Base-by-base conservation (phyloP, 352 stramenopile species). In the Pythium aristosporum region DNA sequence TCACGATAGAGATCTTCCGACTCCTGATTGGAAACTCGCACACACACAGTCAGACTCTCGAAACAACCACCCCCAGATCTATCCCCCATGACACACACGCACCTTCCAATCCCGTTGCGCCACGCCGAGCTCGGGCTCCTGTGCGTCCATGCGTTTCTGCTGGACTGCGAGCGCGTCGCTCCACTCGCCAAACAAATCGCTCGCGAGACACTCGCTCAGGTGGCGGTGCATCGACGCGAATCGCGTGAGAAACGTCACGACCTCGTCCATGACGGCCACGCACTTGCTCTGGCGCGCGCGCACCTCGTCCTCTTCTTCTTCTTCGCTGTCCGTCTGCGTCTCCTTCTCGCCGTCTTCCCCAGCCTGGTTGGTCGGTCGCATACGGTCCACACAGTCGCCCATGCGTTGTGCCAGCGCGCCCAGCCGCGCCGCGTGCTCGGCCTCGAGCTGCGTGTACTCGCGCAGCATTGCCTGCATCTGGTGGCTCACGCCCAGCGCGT, bases 211-310 rank as follows among this genome's bases (percentile, higher is more conserved):
- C 48, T 74, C 62, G 46, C 66, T 72, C 28, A 76, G 37, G 32
- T 74, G 66, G 8, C 50, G 44, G 23, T 74, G 66, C 57, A 74
- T 76, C 21, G 66, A 69, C 44, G 66, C 59, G 36, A 65, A 74
- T 21, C 70, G 66, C 32, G 66, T 63, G 46, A 76, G 62, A 28
- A 76, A 76, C 50, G 68, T 75, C 66, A 76, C 70, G 57, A 74
- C 61, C 50, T 74, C 32, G 47, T 74, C 70, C 57, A 76, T 68
- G 20, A 72, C 63, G 10, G 66, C 57, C 32, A 76, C 66, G 56
- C 66, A 76, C 37, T 50, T 44, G 60, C 49, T 62, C 61, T 57
- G 56, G 16, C 25, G 53, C 20, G 25, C 18, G 28, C 44, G 47
- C 54, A 67, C 36, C 5, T 61, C 60, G 16, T 69, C 43, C 5